Evolutionary conservation across 306 rosid genomes (phyloP).

Genomic region (Albizia julibrissin): DNA sequence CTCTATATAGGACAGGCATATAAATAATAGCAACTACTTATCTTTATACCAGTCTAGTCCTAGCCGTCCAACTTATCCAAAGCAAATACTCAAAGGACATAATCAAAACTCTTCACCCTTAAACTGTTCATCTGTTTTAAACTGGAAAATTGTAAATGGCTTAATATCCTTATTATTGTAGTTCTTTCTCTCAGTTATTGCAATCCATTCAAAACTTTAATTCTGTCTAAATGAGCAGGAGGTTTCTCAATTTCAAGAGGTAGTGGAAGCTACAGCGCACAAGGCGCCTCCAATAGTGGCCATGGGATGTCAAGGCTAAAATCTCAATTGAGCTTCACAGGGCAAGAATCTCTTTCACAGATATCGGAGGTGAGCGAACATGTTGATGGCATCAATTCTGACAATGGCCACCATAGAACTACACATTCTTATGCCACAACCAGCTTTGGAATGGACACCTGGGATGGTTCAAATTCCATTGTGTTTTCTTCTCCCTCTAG

Average conservation of each 20-base stretch:
- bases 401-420: conserved; percentile 40
- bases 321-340: conserved; percentile 79
- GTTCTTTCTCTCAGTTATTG: background rate
- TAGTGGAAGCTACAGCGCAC: conserved; percentile 54
- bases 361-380: conserved; percentile 60
- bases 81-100: background rate
- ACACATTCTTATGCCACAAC: conserved; percentile 46
- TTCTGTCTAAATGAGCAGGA: conserved; percentile 30
- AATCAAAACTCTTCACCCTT: background rate
- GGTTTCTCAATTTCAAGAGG: conserved; percentile 87
- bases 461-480: conserved; percentile 71
- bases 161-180: background rate
- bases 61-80: background rate
- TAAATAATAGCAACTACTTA: background rate
- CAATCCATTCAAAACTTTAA: background rate
- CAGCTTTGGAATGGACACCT: conserved; percentile 57
- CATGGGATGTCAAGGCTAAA: conserved; percentile 60
- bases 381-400: conserved; percentile 46
- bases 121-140: background rate
- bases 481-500: conserved; percentile 59
- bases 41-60: background rate
- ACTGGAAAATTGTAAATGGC: background rate
- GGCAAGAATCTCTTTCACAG: conserved; percentile 79
- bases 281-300: conserved; percentile 46
- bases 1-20: background rate